Base-by-base conservation (phyloP, 768 basidiomycete genomes). In the Phylloporus sp. region DNA sequence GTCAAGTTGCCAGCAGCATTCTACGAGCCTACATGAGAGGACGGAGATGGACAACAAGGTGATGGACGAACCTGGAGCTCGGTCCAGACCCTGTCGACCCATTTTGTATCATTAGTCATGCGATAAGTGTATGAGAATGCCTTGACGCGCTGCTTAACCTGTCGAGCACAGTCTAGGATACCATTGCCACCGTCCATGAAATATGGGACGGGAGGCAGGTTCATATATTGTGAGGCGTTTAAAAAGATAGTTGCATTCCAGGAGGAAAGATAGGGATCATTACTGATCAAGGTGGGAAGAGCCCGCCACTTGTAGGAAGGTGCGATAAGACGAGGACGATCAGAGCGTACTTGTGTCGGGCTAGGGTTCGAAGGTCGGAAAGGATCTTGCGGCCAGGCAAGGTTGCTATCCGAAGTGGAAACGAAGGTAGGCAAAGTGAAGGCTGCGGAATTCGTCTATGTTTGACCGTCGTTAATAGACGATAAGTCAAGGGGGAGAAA, bases 201-300 rank as follows among this genome's bases (percentile, higher is more conserved):
- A 64, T 97, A 96, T 18, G 55, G 57, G 27, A 90, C 85, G 32
- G 85, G 80, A n/a, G 75, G 71, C 20, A 77, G 67, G 42, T 66
- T 60, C 61, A 74, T 79, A 60, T 86, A 92, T n/a, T 73, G 68
- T 0, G 88, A 79, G 13, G 93, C 96, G 68, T 98, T 97, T 42
- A 66, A 72, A 54, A 97, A 87, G 62, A 98, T 97, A 37, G 90
- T 86, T 20, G 75, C 74, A 66, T 99, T 96, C 95, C 95, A 98
- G 49, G 69, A 73, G 48, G 76, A 71, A 59, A 98, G 76, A 71
- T 99, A 98, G 4, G 89, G 81, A 63, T 98, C 91, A 42, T 71
- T 78, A 44, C 74, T 67, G 59, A 98, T 95, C 56, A 96, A 75
- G 20, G 63, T 61, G 5, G 86, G 81, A 21, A 99, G 80, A 11